Percentiles rank a stretch among this genome's conserved stretches.
phyloP scores from a whole-genome alignment of 2,329 filamentous ascomycete species.

The Fusarium zealandicum region DNA sequence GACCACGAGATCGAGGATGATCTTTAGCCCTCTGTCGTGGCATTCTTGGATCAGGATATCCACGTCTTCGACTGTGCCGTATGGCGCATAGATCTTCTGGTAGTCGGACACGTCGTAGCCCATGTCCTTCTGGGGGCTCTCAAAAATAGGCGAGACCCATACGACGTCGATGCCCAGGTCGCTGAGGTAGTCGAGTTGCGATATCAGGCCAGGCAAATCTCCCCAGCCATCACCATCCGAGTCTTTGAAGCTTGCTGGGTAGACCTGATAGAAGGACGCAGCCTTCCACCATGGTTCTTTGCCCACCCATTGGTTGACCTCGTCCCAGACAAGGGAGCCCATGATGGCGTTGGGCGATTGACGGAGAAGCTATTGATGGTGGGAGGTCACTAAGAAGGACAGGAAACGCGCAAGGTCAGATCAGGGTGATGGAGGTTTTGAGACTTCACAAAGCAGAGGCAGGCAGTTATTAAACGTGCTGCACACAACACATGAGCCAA shows the following conservation, averaged over 20 bases:
- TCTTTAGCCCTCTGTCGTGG: slow-evolving; percentile 67
- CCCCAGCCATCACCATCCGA: slow-evolving; percentile 69
- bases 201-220: slow-evolving; percentile 70
- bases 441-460: slow-evolving; percentile 5
- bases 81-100: slow-evolving; percentile 68
- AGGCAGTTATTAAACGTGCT: neutral
- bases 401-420: too few relatives aligned
- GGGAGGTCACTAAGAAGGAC: too few relatives aligned
- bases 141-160: slow-evolving; percentile 62
- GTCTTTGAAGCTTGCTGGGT: slow-evolving; percentile 66
- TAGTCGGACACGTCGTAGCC: slow-evolving; percentile 78
- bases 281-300: slow-evolving; percentile 56
- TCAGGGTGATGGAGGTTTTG: neutral
- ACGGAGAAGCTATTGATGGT: too few relatives aligned
- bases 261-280: slow-evolving; percentile 59
- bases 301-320: slow-evolving; percentile 43
- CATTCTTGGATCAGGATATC: slow-evolving; percentile 67
- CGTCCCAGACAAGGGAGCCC: slow-evolving; percentile 46
- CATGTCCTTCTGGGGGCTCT: slow-evolving; percentile 71
- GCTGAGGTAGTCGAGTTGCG: slow-evolving; percentile 69
- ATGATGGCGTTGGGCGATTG: slow-evolving; percentile 31
- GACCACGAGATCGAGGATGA: slow-evolving; percentile 76
- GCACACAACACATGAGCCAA: neutral
- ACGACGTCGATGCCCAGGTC: slow-evolving; percentile 68
- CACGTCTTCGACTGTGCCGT: slow-evolving; percentile 72